phyloP scores from a whole-genome alignment of 1,284 basidiomycete species.

The Tilletia caries region DNA sequence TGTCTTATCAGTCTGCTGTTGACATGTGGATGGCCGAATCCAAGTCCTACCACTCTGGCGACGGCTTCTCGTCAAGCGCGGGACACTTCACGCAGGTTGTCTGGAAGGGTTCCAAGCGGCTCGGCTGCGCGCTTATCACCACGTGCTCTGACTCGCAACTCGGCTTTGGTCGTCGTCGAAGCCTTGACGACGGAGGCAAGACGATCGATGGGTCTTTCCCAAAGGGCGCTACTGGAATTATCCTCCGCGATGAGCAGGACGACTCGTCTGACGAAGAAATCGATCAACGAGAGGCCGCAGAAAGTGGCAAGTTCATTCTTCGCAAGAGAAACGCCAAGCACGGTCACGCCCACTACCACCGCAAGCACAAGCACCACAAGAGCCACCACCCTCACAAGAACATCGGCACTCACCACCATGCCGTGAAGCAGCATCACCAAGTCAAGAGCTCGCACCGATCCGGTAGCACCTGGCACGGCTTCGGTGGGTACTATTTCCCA shows the following conservation, averaged over 20 bases:
- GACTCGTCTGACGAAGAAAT: not conserved
- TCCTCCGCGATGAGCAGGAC: too few species aligned
- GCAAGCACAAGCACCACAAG: not conserved
- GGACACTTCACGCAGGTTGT: constrained; percentile 20
- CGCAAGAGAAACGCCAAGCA: not conserved
- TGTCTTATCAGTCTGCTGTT: not conserved
- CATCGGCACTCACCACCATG: too few species aligned
- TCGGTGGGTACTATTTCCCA: not conserved
- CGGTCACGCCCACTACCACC: not conserved
- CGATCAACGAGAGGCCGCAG: not conserved
- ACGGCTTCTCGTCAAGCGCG: not conserved
- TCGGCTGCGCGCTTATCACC: constrained; percentile 17
- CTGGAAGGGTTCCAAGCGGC: constrained; percentile 16
- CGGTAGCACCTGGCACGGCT: not conserved
- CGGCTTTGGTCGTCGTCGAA: not conserved
- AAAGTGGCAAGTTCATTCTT: too few species aligned
- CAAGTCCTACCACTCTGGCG: not conserved
- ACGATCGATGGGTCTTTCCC: too few species aligned
- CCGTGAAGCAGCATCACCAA: not conserved
- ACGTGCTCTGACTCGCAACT: constrained; percentile 4
- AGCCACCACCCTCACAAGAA: not conserved
- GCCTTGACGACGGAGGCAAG: not conserved
- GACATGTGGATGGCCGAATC: constrained; percentile 10
- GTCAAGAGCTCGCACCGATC: too few species aligned
- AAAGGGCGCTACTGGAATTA: too few species aligned